Evolutionary conservation across 495 filamentous ascomycete genomes (phyloP), one percentile per base, ranked within the genome.

Genomic region (Hypomontagnella submonticulosa): DNA sequence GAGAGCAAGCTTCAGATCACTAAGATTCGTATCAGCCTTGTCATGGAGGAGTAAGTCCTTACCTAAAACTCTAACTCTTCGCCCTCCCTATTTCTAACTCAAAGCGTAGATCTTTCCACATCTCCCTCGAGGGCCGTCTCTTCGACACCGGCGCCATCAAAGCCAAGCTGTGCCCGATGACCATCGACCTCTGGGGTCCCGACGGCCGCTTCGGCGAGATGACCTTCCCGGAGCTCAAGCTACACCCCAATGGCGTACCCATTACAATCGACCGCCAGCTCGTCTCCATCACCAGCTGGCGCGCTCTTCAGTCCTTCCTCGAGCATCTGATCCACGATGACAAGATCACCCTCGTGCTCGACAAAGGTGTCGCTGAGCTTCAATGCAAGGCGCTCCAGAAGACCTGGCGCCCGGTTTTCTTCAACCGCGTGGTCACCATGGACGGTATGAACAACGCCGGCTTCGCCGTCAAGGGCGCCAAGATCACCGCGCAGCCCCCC

Each of bases 21-120:
- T 27, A 23, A 64, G 34, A 71, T 76, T 34, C 71, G 71, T 19
- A 76, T 76, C 51, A 71, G 60, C 36, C 66, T 54, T 63, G 65
- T 70, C 2, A 70, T 65, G n/a, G 66, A 71, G 43, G 55, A 64
- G 74, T 75, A 66, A 34, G 71, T 51, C 42, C n/a, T 27, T 12
- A 12, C 11, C 44, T 30, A 27, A 36, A 19, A n/a, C 4, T 44
- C 6, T 46, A 43, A 1, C 40, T n/a, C 40, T 18, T 15, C 3
- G 3, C 40, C n/a, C 15, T 8, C 43, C n/a, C 46, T 37, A 4
- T n/a, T 49, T 30, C 15, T 16, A 32, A 62, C 42, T 16, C 23
- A 16, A 13, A 15, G 41, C 13, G 20, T 27, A 71, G 63, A 12
- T 69, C 67, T 4, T 66, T 70, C 41, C 36, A 50, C 18, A 57